A percentile compares a stretch with the other conserved stretches of the same genome.
Conservation (phyloP, 2,329 filamentous ascomycete genomes). For the Calonectria montana region DNA sequence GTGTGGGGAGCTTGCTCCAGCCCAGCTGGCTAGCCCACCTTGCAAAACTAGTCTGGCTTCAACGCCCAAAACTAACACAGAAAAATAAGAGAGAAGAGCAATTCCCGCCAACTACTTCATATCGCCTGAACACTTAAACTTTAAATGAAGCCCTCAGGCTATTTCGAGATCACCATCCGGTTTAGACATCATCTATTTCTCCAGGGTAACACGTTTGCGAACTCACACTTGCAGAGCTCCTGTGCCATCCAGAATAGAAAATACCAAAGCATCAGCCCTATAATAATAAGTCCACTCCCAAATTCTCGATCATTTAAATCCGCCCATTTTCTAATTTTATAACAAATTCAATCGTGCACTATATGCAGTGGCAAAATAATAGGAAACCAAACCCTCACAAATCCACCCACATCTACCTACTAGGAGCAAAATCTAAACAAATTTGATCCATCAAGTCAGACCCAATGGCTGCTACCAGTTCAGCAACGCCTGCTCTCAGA, state of each 20-base stretch:
- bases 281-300: not conserved
- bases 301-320: no score
- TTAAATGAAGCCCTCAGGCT: not conserved
- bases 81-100: not conserved
- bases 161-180: no score
- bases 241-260: not conserved
- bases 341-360: not conserved
- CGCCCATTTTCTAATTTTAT: not conserved
- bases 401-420: not conserved
- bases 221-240: not conserved
- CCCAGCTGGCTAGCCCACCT: not conserved
- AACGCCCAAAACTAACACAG: not conserved
- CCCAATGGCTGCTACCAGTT: conserved; percentile 75
- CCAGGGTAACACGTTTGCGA: not conserved
- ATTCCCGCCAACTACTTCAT: not conserved
- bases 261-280: no score
- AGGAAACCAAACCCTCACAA: not conserved
- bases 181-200: not conserved
- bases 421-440: conserved; percentile 65
- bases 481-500: conserved; percentile 73
- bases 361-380: no score
- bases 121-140: not conserved
- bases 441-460: conserved; percentile 66
- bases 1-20: conserved; percentile 28
- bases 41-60: not conserved